Percentiles rank a stretch among this genome's conserved stretches.
These are phyloP conservation scores for Ceraceosorus guamensis DNA, from an alignment of 1,284 basidiomycete genomes.

Conservation along the genomic window DNA sequence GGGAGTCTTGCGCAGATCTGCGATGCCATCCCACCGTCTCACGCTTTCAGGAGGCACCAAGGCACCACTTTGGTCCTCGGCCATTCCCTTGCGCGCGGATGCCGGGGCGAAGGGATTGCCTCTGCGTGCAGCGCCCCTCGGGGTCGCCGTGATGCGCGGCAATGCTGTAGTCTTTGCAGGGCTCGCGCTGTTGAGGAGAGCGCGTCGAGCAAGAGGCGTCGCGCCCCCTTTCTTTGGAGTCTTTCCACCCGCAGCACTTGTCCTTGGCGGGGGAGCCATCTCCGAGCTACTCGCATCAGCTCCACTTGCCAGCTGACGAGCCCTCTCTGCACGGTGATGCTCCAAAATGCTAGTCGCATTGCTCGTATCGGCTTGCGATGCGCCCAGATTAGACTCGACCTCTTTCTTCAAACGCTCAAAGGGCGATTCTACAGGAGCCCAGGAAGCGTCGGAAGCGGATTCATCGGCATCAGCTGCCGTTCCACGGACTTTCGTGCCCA, in stretches of 20 bases:
- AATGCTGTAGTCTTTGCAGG: background rate
- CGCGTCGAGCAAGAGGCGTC: background rate
- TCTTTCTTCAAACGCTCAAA: slow-evolving; percentile 65
- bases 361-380: slow-evolving; percentile 2
- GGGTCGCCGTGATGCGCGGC: background rate
- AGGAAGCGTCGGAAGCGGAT: slow-evolving; percentile 8
- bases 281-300: background rate
- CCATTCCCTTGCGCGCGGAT: background rate
- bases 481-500: no score
- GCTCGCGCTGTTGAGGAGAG: background rate
- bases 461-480: no score
- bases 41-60: background rate
- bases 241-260: background rate
- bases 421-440: slow-evolving; percentile 59
- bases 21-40: slow-evolving; percentile 62
- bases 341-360: slow-evolving; percentile 11
- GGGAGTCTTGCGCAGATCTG: slow-evolving; percentile 63
- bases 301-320: slow-evolving; percentile 1
- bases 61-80: background rate
- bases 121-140: no score
- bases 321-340: background rate
- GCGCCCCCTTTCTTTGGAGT: background rate
- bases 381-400: slow-evolving; percentile 55
- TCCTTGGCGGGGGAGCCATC: background rate
- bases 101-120: background rate